Evolutionary conservation across 768 basidiomycete species (phyloP), one percentile per base, ranked within the genome.

Genomic region (Naganishia kalamii): DNA sequence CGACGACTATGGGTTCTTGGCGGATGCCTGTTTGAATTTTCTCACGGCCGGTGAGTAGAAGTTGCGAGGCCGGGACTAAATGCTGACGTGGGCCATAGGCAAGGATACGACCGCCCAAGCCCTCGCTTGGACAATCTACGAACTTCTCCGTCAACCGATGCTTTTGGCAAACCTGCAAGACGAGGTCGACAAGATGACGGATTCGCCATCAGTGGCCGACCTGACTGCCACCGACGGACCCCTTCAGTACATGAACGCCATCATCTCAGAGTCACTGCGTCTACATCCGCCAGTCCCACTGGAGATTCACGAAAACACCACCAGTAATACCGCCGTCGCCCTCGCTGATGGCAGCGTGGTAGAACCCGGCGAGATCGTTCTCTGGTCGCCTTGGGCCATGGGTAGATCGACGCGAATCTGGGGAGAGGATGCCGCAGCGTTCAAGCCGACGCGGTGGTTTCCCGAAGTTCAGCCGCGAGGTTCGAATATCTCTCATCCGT

Each of bases 61-160:
- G 50, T 6, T 6, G 23, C 7, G 25, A 37, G 7, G 44, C 8
- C 13, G 21, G 32, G 40, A 19, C 7, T 10, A 57, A 0, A 41
- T 44, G 13, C 44, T 57, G 15, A 51, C 4, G 17, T 48, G 7
- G 12, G 11, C 21, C 23, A 40, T 25, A 73, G 72, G 69, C 7
- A 63, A 69, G 13, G 72, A 74, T 29, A 74, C 72, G 11, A 74
- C 72, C 25, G 67, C 70, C 13, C 69, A 74, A 33, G 69, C 69
- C 5, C 29, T 71, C 15, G 65, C 69, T 11, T 74, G 72, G 72
- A 65, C 69, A 2, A 12, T 71, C 0, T 71, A 70, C 62, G 52
- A 37, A 10, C 41, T 74, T 1, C 44, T 71, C 10, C 50, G 46
- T 21, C 35, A 70, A 43, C 72, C 72, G 3, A 37, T 37, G 11